These are phyloP conservation scores for Aspergillus phoenicis DNA, from an alignment of 2,329 filamentous ascomycete genomes.

Conservation along the genomic window DNA sequence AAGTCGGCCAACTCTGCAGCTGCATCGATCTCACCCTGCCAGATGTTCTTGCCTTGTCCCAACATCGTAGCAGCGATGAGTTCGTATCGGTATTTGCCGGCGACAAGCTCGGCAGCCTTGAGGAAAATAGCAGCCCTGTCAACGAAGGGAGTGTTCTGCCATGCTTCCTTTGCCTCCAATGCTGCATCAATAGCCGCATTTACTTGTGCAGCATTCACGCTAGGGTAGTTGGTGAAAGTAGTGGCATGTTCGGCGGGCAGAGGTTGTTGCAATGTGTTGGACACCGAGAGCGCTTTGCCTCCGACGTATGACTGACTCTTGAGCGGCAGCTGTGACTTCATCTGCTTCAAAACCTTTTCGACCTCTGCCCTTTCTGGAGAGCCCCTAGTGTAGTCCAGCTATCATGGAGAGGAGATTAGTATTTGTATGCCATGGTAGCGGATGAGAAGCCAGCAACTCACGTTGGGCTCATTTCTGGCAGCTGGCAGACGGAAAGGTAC, in stretches of 20 bases:
- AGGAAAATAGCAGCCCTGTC: conserved; percentile 90
- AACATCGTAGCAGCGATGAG: conserved; percentile 94
- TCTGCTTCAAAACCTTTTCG: conserved; percentile 32
- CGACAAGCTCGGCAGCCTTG: conserved; percentile 86
- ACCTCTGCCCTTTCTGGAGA: conserved; percentile 40
- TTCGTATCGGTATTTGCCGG: conserved; percentile 89
- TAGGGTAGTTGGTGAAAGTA: conserved; percentile 77
- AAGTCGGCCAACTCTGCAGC: conserved; percentile 91
- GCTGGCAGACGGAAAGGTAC: conserved; percentile 35
- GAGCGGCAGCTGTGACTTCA: conserved; percentile 39
- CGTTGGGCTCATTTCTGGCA: conserved; percentile 40
- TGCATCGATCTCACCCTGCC: conserved; percentile 94
- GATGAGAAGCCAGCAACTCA: conserved; percentile 19
- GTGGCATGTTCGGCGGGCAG: conserved; percentile 43
- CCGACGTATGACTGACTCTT: conserved; percentile 34
- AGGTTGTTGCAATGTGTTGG: conserved; percentile 30
- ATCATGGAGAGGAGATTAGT: neutral
- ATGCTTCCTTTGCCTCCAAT: conserved; percentile 75
- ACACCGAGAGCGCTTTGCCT: conserved; percentile 29
- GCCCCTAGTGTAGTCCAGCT: conserved; percentile 32
- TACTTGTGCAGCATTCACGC: conserved; percentile 74
- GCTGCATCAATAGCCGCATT: conserved; percentile 77
- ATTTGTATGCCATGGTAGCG: neutral
- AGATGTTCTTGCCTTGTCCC: conserved; percentile 94
- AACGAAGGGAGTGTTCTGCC: conserved; percentile 82